Base-by-base conservation (phyloP, 2,329 filamentous ascomycete species). In the Colletotrichum caudatum region DNA sequence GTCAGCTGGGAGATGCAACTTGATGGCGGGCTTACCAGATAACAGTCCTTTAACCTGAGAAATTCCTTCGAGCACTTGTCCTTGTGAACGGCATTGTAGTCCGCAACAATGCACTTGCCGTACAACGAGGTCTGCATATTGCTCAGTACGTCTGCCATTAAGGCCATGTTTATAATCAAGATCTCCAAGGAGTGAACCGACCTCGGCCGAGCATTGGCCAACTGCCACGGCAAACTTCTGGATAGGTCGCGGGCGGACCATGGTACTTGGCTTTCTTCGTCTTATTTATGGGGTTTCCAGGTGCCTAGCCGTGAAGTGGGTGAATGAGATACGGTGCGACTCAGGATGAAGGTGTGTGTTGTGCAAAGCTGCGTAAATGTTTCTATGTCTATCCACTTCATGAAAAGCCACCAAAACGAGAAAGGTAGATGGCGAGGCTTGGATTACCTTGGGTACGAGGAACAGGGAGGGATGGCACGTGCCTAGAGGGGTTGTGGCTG, bases 61-160 rank as follows among this genome's bases (percentile, higher is more conserved):
- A 99, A 98, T 78, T 98, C 94, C 69, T 90, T 90, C 5, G 87
- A 86, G 78, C 96, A 99, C 85, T 96, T 96, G 79, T 98, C 94
- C 79, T 97, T 97, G 76, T 94, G 89, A 3, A 97, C 90, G 5
- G 94, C 90, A 78, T 95, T 95, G 82, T 97, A 98, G 79, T 98
- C 95, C 50, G 90, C 89, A 62, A 95, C 88, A 74, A 99, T 91
- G 80, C 96, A 99, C 85, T 94, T 95, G 75, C 95, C 96, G 78
- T 98, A 99, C 16, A 89, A 85, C 3, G 94, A 87, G 64, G 94
- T 92, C 95, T 98, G 23, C 23, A 4, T 5, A 7, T n/a, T 16
- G 23, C 26, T 66, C 54, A 46, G 50, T 14, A 39, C 29, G 44
- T 61, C 26, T 54, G 56, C 29, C 23, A 23, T 20, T 3, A 4